Evolutionary conservation across 1,139 yeast species (phyloP).

Genomic region (Geotrichum citri-aurantii): DNA sequence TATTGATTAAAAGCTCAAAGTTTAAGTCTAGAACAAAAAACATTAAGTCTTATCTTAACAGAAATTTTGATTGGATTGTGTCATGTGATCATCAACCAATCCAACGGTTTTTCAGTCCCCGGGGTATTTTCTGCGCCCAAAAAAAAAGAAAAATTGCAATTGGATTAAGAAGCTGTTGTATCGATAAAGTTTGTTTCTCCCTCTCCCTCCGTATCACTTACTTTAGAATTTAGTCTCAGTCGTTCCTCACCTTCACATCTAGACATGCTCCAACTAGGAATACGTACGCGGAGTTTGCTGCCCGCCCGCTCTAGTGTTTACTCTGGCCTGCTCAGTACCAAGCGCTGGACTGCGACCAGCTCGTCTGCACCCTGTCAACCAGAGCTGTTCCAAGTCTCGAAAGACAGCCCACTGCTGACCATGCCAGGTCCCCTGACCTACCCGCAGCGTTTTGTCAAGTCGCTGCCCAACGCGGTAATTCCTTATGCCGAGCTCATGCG

Average conservation of each 20-base stretch:
- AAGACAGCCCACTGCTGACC: slow-evolving; percentile 17
- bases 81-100: too few species aligned
- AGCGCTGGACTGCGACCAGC: slow-evolving; percentile 14
- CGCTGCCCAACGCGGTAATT: slow-evolving; percentile 63
- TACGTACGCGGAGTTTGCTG: neutral
- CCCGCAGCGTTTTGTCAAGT: slow-evolving; percentile 41
- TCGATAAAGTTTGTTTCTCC: too few species aligned
- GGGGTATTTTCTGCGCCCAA: too few species aligned
- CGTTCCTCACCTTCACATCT: too few species aligned
- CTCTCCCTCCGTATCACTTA: neutral
- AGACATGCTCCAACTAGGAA: neutral
- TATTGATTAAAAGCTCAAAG: too few species aligned
- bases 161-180: too few species aligned
- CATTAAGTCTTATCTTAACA: too few species aligned
- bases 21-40: too few species aligned
- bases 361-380: slow-evolving; percentile 3
- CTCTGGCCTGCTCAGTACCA: neutral
- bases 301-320: neutral
- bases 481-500: slow-evolving; percentile 93
- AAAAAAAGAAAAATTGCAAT: too few species aligned
- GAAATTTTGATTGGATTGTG: too few species aligned
- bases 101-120: too few species aligned
- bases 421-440: slow-evolving; percentile 20
- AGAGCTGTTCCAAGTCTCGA: slow-evolving; percentile 8
- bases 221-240: too few species aligned